Conservation (phyloP, 306 rosid species). For the Medicago arabica region DNA sequence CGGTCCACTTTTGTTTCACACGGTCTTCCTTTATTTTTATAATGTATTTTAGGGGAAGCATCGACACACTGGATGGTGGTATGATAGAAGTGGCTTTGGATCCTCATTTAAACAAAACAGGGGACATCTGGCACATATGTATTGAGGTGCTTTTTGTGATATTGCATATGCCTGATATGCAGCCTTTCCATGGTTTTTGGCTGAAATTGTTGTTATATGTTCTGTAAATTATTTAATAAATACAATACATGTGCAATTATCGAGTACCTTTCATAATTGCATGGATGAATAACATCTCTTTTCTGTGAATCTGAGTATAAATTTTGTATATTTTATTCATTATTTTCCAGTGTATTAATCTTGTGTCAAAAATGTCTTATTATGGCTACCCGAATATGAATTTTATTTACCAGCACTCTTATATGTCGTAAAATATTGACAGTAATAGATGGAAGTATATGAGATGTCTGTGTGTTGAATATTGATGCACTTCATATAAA, state of each 20-base stretch:
- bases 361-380: slow-evolving; percentile 15
- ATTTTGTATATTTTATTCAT: slow-evolving; percentile 23
- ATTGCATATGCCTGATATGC: slow-evolving; percentile 42
- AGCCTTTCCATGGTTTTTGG: slow-evolving; percentile 25
- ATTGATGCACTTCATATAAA: slow-evolving; percentile 9
- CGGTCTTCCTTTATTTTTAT: slow-evolving; percentile 31
- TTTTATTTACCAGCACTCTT: slow-evolving; percentile 21
- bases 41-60: slow-evolving; percentile 46
- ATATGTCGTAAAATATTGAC: slow-evolving; percentile 7
- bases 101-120: slow-evolving; percentile 80
- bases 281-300: slow-evolving; percentile 25
- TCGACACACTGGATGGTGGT: slow-evolving; percentile 58
- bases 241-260: slow-evolving; percentile 9
- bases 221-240: slow-evolving; percentile 21
- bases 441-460: slow-evolving; percentile 15
- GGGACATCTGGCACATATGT: slow-evolving; percentile 93
- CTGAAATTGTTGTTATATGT: slow-evolving; percentile 30
- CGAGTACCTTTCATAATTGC: slow-evolving; percentile 25
- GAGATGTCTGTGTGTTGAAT: slow-evolving; percentile 27
- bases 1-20: slow-evolving; percentile 25
- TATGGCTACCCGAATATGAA: neutral
- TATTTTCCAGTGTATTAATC: slow-evolving; percentile 8
- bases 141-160: slow-evolving; percentile 65
- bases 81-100: slow-evolving; percentile 75
- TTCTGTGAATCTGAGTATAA: slow-evolving; percentile 4